Base-by-base conservation (phyloP, 2,329 filamentous ascomycete species). In the Metarhizium sp. region DNA sequence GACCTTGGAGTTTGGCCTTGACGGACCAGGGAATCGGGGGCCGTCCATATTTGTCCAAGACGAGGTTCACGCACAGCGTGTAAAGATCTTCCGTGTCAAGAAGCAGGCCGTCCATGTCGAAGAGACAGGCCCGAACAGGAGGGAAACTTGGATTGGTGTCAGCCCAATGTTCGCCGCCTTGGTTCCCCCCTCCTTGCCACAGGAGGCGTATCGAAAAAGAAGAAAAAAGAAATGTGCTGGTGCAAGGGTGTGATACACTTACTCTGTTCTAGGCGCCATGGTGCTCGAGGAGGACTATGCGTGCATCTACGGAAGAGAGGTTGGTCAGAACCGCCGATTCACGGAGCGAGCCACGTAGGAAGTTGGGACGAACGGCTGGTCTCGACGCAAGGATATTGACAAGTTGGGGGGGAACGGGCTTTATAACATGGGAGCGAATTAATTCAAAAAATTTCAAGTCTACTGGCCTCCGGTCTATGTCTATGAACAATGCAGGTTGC, bases 71-170 rank as follows among this genome's bases (percentile, higher is more conserved):
- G 71, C 88, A 87, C 30, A 81, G 69, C 0, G 90, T 94, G 77
- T 97, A 97, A 55, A 84, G 71, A 64, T 97, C 94, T 76, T 97
- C 94, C 38, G 89, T 91, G 72, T 97, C 86, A 67, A 99, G 88
- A 20, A 99, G 82, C 40, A 99, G 86, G 58, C 94, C 94, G 72
- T 99, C 94, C 92, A 97, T 96, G 77, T 99, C 94, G 71, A 99
- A 97, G 61, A 99, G 85, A 72, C 92, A 96, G 62, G 92, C 94
- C 63, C 91, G 82, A 57, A 97, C 79, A 50, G 87, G 84, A 20
- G 89, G 87, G 70, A 91, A 85, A 67, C 87, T 90, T 25, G 65
- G 45, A 20, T 5, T 20, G 45, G 45, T 30, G 43, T 48, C 45
- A 48, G 45, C 25, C 25, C 25, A 25, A 25, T 25, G 4, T 25